Base-by-base conservation (phyloP, 2,329 filamentous ascomycete species). In the Alternaria sp. region DNA sequence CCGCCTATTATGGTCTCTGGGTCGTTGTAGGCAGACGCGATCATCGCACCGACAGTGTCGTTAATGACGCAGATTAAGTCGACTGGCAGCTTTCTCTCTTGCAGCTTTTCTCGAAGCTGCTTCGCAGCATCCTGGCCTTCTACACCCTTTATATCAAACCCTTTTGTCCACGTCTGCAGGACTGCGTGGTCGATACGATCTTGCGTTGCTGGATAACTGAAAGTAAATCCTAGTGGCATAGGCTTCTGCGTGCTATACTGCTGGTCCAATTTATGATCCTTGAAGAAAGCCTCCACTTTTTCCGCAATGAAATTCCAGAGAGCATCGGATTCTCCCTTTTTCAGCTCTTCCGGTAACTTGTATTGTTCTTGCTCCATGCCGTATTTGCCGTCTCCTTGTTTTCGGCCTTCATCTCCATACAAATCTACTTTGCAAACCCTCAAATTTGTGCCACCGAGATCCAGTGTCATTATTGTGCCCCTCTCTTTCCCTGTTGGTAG, bases 361-460 rank as follows among this genome's bases (percentile, higher is more conserved):
- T 97, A 97, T 82, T 97, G 97, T 74, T 92, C 95, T 83, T 98
- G 94, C 67, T 94, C 93, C 74, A 97, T 96, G 16, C 63, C 57
- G 22, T 62, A 65, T 38, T 69, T 72, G 30, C 65, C 78, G 95
- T 92, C 81, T 95, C 57, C 97, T 79, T 94, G 91, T 25, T 48
- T 38, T 54, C 32, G 16, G 9, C 92, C 94, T 82, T 93, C 92
- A 77, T 92, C 87, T 57, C 97, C 90, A 25, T 92, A 93, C 74
- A 98, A 82, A 61, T 90, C 92, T 74, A 98, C 94, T 80, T 97
- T 92, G 80, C 94, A 97, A 67, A 98, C 94, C 78, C 94, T 91
- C 64, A 97, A 83, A 80, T 98, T 98, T 74, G 94, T 98, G 72
- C 94, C 94, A 59, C 94, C 94, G 91, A 98, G 96, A 77, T 98